A percentile compares a stretch with the other conserved stretches of the same genome.
phyloP scores from a whole-genome alignment of 805 yeast species.

The Ogataea wickerhamii region DNA sequence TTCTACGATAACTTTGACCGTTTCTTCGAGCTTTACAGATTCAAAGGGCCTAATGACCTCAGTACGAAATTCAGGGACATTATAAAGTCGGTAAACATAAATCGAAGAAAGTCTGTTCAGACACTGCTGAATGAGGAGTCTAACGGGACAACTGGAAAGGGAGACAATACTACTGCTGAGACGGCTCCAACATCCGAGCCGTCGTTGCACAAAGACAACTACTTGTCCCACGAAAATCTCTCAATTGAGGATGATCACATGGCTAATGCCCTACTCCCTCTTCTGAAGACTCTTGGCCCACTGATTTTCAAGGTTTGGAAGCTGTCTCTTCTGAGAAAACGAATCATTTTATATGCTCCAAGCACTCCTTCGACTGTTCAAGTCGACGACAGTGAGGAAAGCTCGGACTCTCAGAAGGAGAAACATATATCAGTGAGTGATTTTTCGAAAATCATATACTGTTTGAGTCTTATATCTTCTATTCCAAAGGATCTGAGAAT shows the following conservation, averaged over 20 bases:
- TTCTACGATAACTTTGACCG: constrained; percentile 20
- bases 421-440: constrained; percentile 31
- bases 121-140: constrained; percentile 16
- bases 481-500: constrained; percentile 52
- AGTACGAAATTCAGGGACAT: constrained; percentile 22
- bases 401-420: constrained; percentile 7
- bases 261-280: constrained; percentile 41
- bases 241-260: constrained; percentile 37
- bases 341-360: constrained; percentile 44
- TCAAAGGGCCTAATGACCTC: constrained; percentile 28
- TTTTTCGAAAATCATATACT: constrained; percentile 50
- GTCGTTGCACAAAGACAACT: constrained; percentile 6
- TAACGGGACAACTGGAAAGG: constrained; percentile 8
- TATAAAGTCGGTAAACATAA: constrained; percentile 20
- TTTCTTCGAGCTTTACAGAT: constrained; percentile 31
- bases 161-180: constrained; percentile 18
- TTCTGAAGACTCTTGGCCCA: constrained; percentile 58
- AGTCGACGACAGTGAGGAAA: constrained; percentile 2
- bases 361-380: constrained; percentile 15
- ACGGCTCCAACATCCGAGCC: constrained; percentile 18
- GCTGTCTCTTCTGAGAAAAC: constrained; percentile 53
- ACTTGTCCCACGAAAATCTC: constrained; percentile 7
- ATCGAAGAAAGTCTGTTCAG: constrained; percentile 22
- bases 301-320: constrained; percentile 62
- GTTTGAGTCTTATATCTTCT: constrained; percentile 56